Conservation (phyloP, 495 filamentous ascomycete genomes). For the Thermothielavioides terrestris region DNA sequence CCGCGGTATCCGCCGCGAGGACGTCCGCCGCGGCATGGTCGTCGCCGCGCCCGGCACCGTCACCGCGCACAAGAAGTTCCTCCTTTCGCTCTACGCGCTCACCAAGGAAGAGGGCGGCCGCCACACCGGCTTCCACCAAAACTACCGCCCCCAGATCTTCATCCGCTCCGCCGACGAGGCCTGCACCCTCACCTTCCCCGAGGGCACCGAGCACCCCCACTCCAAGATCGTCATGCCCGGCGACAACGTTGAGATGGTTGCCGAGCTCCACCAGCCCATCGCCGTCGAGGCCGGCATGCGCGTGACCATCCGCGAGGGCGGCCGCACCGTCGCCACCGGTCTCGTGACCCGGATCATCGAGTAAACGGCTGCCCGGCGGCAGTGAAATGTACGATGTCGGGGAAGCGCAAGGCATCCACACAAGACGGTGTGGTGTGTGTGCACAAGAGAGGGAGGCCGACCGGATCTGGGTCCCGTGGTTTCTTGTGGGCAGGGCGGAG, state of each 20-base stretch:
- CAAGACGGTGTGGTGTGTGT: too few relatives aligned
- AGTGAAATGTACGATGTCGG: conserved; percentile 6
- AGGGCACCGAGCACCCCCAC: conserved; percentile 54
- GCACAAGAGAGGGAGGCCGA: neutral
- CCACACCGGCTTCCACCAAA: conserved; percentile 83
- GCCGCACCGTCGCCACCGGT: conserved; percentile 86
- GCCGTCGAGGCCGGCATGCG: conserved; percentile 84
- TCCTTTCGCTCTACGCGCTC: conserved; percentile 91
- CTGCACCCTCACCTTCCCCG: conserved; percentile 70
- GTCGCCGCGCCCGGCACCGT: conserved; percentile 66
- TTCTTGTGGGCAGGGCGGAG: neutral
- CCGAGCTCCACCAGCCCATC: conserved; percentile 67
- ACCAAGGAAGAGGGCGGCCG: conserved; percentile 96
- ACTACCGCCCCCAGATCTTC: conserved; percentile 95
- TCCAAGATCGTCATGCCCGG: conserved; percentile 86
- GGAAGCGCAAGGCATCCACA: too few relatives aligned
- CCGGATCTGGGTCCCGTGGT: neutral
- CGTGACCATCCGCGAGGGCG: conserved; percentile 95
- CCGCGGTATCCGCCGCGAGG: conserved; percentile 89
- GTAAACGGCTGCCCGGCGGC: conserved; percentile 29
- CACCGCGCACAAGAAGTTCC: conserved; percentile 79
- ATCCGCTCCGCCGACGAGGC: conserved; percentile 91
- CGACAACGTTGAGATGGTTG: conserved; percentile 96
- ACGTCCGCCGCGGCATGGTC: conserved; percentile 90
- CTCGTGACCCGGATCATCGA: conserved; percentile 77